Evolutionary conservation across 495 filamentous ascomycete species (phyloP).

Genomic region (Aspergillus olivimuriae): DNA sequence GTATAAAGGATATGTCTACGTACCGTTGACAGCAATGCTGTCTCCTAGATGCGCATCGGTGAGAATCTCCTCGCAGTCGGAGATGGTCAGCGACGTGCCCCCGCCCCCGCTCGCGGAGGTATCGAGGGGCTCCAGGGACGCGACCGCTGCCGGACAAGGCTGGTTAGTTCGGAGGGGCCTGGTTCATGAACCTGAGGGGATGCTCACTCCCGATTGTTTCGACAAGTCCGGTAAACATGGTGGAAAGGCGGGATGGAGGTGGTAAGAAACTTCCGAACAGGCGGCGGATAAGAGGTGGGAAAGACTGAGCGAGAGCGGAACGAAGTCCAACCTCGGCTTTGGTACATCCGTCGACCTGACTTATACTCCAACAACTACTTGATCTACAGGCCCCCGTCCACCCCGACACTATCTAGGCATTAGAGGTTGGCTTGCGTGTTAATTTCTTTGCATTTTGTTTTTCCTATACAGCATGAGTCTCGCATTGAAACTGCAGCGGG

Average conservation of each 20-base stretch:
- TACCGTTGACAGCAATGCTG: constrained; percentile 88
- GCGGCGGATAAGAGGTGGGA: constrained; percentile 12
- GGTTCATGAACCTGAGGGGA: not conserved
- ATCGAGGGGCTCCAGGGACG: constrained; percentile 72
- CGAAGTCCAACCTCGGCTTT: constrained; percentile 29
- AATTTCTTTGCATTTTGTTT: not conserved
- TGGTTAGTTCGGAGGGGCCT: constrained; percentile 9
- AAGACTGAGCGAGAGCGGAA: constrained; percentile 9
- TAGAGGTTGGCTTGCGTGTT: not conserved
- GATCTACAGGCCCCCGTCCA: too few species aligned
- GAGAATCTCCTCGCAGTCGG: constrained; percentile 65
- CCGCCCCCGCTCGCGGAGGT: constrained; percentile 58
- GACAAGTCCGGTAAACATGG: constrained; percentile 96
- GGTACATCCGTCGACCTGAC: constrained; percentile 13
- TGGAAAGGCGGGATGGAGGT: constrained; percentile 13
- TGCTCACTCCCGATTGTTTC: constrained; percentile 84
- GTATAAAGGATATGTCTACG: constrained; percentile 3
- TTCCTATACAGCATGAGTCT: not conserved
- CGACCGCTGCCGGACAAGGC: constrained; percentile 55
- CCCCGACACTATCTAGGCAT: too few species aligned
- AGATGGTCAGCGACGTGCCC: constrained; percentile 87
- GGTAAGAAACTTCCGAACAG: constrained; percentile 9
- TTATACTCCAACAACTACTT: too few species aligned
- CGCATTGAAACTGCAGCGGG: too few species aligned
- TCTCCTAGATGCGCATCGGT: constrained; percentile 80